Evolutionary conservation across 805 yeast genomes (phyloP).

Genomic region (Ogataea kodamae): DNA sequence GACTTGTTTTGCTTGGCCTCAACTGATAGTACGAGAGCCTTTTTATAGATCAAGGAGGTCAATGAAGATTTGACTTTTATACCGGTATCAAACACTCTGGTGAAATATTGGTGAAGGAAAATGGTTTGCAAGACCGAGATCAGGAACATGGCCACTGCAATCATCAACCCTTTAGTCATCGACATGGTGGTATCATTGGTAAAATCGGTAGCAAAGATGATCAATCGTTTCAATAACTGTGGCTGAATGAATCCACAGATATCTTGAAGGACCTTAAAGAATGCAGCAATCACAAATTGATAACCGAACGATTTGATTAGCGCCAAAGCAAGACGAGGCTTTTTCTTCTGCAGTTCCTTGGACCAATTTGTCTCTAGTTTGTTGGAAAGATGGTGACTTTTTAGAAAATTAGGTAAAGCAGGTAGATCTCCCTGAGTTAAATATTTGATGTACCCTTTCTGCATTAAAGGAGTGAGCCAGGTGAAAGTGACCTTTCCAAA

Average conservation of each 20-base stretch:
- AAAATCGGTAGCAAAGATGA: constrained; percentile 55
- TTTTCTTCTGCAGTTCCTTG: constrained; percentile 38
- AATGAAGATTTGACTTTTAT: constrained; percentile 71
- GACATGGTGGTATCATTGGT: constrained; percentile 49
- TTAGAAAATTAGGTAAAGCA: constrained; percentile 64
- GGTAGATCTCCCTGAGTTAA: constrained; percentile 65
- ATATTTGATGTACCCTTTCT: constrained; percentile 44
- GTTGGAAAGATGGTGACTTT: constrained; percentile 48
- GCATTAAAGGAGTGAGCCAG: constrained; percentile 62
- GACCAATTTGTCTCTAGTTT: constrained; percentile 61
- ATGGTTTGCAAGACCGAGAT: constrained; percentile 77
- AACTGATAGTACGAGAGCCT: constrained; percentile 63
- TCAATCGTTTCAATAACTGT: constrained; percentile 66
- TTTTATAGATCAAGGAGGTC: constrained; percentile 63
- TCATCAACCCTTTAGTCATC: constrained; percentile 68
- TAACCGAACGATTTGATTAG: constrained; percentile 69
- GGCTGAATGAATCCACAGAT: constrained; percentile 84
- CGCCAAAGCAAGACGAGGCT: constrained; percentile 40
- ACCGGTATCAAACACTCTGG: constrained; percentile 70
- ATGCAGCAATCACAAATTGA: constrained; percentile 66
- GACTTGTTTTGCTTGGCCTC: constrained; percentile 69
- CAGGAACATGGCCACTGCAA: constrained; percentile 70
- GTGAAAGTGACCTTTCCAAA: constrained; percentile 51
- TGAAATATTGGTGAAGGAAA: constrained; percentile 73
- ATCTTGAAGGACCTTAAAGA: constrained; percentile 73